A percentile compares a stretch with the other conserved stretches of the same genome.
Conservation (phyloP, 2,329 filamentous ascomycete genomes). For the Ceratocystiopsis minuta region DNA sequence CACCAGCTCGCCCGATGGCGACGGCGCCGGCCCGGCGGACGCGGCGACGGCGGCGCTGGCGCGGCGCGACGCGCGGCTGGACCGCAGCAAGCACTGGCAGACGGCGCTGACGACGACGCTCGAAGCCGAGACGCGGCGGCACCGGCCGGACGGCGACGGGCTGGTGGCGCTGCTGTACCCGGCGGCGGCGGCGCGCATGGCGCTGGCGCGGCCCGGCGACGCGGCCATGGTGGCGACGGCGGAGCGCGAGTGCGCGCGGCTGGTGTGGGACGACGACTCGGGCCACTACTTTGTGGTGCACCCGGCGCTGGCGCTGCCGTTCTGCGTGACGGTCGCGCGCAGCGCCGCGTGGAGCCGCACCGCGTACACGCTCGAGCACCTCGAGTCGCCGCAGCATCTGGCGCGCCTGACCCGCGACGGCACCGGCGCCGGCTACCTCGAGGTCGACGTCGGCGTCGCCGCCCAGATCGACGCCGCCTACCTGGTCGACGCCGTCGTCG, state of each 20-base stretch:
- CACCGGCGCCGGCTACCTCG: conserved; percentile 39
- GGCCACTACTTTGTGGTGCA: conserved; percentile 43
- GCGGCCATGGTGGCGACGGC: conserved; percentile 41
- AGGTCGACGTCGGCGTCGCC: conserved; percentile 43
- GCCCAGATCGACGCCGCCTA: conserved; percentile 42
- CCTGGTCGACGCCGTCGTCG: conserved; percentile 42
- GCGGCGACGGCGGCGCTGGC: conserved; percentile 5
- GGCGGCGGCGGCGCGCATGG: conserved; percentile 42
- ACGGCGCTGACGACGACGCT: conserved; percentile 40
- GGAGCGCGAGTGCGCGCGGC: conserved; percentile 48
- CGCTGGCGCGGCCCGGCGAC: conserved; percentile 41
- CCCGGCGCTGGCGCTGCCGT: conserved; percentile 43
- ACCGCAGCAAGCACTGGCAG: conserved; percentile 32
- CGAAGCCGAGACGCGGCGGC: conserved; percentile 33
- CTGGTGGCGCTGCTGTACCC: conserved; percentile 54
- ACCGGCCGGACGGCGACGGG: conserved; percentile 36
- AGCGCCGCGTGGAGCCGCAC: conserved; percentile 40
- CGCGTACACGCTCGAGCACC: conserved; percentile 48
- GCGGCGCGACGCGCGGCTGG: conserved; percentile 18
- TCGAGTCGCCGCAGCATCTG: conserved; percentile 41
- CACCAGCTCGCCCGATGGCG: background rate
- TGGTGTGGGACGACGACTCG: conserved; percentile 53
- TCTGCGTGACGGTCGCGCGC: conserved; percentile 40
- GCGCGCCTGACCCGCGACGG: conserved; percentile 43
- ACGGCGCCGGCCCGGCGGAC: background rate